A percentile compares a stretch with the other conserved stretches of the same genome.
Conservation (phyloP, 805 yeast genomes). For the Saccharomycopsis capsularis region DNA sequence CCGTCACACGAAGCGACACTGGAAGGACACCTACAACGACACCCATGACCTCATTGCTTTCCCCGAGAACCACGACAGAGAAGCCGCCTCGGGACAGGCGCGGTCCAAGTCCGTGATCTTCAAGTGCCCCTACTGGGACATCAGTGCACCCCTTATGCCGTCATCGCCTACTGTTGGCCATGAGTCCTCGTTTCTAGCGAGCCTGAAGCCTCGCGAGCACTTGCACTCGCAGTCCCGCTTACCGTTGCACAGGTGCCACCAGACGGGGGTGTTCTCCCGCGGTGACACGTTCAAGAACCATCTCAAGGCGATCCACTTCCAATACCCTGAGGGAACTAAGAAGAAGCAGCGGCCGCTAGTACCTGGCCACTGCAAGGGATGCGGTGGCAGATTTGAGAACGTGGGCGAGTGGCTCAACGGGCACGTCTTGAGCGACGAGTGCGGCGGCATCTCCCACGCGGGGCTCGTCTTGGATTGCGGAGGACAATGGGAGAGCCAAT, state of each 20-base stretch:
- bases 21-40: conserved; percentile 9
- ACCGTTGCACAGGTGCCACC: conserved; percentile 60
- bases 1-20: conserved; percentile 77
- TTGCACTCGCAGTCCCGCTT: too few species aligned
- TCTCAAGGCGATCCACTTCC: conserved; percentile 81
- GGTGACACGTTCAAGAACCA: conserved; percentile 93
- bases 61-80: too few species aligned
- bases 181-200: not conserved
- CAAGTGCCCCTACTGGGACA: conserved; percentile 18
- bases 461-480: not conserved
- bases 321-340: conserved; percentile 79
- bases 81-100: not conserved
- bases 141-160: not conserved
- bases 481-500: too few species aligned
- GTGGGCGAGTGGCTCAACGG: conserved; percentile 73
- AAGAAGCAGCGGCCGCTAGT: conserved; percentile 65
- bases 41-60: not conserved
- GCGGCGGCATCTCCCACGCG: conserved; percentile 13
- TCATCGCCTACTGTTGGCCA: too few species aligned
- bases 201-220: not conserved
- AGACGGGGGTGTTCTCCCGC: conserved; percentile 76
- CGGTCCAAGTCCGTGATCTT: conserved; percentile 12
- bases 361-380: conserved; percentile 72
- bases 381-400: conserved; percentile 54
- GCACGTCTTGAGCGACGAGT: conserved; percentile 40